Evolutionary conservation across 352 stramenopile species (phyloP), one percentile per base, ranked within the genome.

Genomic region (Pythium vanterpoolii): DNA sequence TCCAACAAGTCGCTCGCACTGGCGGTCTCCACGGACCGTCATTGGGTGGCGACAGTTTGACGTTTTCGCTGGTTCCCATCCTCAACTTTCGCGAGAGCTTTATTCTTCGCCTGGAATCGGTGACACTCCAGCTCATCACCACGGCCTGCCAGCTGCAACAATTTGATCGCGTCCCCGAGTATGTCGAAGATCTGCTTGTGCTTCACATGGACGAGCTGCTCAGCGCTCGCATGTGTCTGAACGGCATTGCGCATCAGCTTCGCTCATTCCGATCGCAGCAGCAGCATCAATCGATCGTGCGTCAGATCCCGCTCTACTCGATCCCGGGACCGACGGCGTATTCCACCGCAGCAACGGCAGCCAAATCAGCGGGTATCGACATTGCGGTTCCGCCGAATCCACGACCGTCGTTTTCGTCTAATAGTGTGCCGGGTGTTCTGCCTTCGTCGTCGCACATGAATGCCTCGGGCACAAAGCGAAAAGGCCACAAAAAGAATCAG

Each of bases 401-500:
- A 4, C 33, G 57, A 30, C 21, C 54, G 0, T 68, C 64, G 4
- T 68, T 72, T 23, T 60, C 64, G 6, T 56, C 76, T 60, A 69
- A 64, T 66, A 60, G 67, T 48, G 48, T 67, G 30, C 77, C 62
- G 23, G 71, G 69, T 4, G 66, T 77, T 31, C 51, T 71, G 19
- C 64, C 71, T 0, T 73, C 72, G 5, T 59, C 71, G n/a, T 60
- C 65, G 3, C 43, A 63, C 11, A 27, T 71, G 1, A 61, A 72
- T 56, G 66, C 70, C 1, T 57, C 62, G 9, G 70, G 56, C 11
- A 67, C 72, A 9, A 93, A 92, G 39, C 76, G 79, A 62, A 81
- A 81, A 46, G 77, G 72, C 0, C 86, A 95, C 72, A 91, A 93
- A 69, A 95, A 95, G 59, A 93, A 95, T 58, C 82, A 93, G 56